Percentiles rank a stretch among this genome's conserved stretches.
phyloP scores from a whole-genome alignment of 805 yeast species.

The Zygosaccharomyces kombuchaensis region DNA sequence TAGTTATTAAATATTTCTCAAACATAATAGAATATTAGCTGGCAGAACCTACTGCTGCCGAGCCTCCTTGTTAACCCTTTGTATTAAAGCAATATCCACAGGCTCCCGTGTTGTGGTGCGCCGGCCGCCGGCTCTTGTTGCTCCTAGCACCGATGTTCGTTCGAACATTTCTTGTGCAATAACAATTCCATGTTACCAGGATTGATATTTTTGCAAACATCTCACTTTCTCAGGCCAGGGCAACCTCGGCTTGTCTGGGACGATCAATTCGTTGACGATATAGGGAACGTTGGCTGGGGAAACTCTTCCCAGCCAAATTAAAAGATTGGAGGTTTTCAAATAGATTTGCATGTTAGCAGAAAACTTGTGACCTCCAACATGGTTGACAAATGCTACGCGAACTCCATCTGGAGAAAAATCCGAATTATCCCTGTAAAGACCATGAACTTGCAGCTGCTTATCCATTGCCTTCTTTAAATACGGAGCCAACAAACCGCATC shows the following conservation, averaged over 20 bases:
- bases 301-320: slow-evolving; percentile 85
- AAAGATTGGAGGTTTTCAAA: slow-evolving; percentile 44
- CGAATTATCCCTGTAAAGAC: slow-evolving; percentile 67
- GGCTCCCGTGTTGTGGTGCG: no score
- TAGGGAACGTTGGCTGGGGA: slow-evolving; percentile 71
- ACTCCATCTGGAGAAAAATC: slow-evolving; percentile 77
- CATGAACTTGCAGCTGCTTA: slow-evolving; percentile 62
- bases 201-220: slow-evolving; percentile 46
- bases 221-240: slow-evolving; percentile 57
- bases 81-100: no score
- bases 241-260: slow-evolving; percentile 67
- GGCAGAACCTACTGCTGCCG: no score
- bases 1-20: no score
- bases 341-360: slow-evolving; percentile 86
- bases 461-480: slow-evolving; percentile 78
- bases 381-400: slow-evolving; percentile 66
- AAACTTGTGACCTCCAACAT: slow-evolving; percentile 94
- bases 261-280: slow-evolving; percentile 68
- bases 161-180: not conserved
- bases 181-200: slow-evolving; percentile 20
- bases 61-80: no score
- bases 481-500: slow-evolving; percentile 94
- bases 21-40: no score
- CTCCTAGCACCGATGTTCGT: not conserved
- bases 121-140: not conserved